Evolutionary conservation across 2,329 filamentous ascomycete genomes (phyloP).

Genomic region (Apiospora kogelbergensis): DNA sequence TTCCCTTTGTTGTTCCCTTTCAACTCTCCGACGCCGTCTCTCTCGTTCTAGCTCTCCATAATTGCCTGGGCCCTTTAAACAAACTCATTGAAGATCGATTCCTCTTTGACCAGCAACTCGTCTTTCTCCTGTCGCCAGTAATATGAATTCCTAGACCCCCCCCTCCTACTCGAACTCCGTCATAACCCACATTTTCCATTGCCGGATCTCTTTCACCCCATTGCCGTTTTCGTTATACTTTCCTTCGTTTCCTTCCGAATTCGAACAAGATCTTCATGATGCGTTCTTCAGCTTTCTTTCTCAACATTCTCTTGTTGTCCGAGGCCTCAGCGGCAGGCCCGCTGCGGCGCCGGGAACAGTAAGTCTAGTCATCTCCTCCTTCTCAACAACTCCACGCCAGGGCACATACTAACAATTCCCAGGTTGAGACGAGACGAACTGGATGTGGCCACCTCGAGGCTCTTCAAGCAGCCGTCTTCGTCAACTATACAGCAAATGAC

Average conservation of each 20-base stretch:
- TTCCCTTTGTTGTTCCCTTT: conserved; percentile 14
- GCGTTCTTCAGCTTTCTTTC: conserved; percentile 27
- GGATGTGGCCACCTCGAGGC: conserved; percentile 16
- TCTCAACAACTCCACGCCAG: background rate
- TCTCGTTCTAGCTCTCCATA: background rate
- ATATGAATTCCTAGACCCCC: conserved; percentile 14
- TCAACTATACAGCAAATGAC: background rate
- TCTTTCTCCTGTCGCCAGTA: conserved; percentile 10
- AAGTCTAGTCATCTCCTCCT: conserved; percentile 16
- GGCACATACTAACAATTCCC: conserved; percentile 21
- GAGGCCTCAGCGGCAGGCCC: conserved; percentile 32
- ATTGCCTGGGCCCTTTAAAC: background rate
- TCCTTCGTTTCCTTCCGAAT: conserved; percentile 7
- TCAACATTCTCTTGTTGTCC: conserved; percentile 29
- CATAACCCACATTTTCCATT: conserved; percentile 5
- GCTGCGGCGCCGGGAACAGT: conserved; percentile 28
- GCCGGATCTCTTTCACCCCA: background rate
- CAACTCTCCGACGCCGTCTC: background rate
- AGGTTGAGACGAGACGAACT: conserved; percentile 24
- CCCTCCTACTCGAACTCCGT: conserved; percentile 1
- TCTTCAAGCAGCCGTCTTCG: conserved; percentile 18
- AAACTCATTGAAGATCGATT: conserved; percentile 11
- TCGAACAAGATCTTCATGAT: conserved; percentile 19
- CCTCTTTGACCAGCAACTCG: conserved; percentile 13
- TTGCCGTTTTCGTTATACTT: background rate